Base-by-base conservation (phyloP, 2,329 filamentous ascomycete genomes). In the Paracorniculantispora psalliotae region DNA sequence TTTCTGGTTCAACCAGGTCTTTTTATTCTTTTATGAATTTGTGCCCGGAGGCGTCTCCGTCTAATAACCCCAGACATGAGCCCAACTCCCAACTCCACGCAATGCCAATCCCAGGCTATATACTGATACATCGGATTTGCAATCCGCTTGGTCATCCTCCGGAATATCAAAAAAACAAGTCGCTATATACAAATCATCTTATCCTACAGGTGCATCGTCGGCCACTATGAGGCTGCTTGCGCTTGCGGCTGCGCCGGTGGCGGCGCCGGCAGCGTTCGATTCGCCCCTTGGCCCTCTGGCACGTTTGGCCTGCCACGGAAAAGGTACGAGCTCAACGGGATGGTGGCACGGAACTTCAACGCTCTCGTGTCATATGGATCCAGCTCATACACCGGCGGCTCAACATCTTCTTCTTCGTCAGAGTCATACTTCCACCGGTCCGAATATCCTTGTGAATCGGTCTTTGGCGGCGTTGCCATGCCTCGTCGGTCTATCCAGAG, bases 401-500 rank as follows among this genome's bases (percentile, higher is more conserved):
- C 89, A 17, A 33, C 30, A 55, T 92, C 89, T 49, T 96, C 91
- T 63, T 93, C 91, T 62, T 92, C 90, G 66, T 96, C 90, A 26
- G 88, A 87, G 68, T 96, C 91, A 75, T 91, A 96, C 74, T 92
- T 96, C 83, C 89, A 96, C 62, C 87, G 83, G 69, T 93, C 90
- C 26, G 74, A 76, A 59, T 80, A 74, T 52, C 79, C 70, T 25
- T 73, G 71, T 47, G 71, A 67, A 41, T 81, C 73, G 68, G 72
- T 72, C 71, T 74, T 77, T 69, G 73, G 77, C 61, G 77, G 75
- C 54, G 77, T 81, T 46, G 72, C 62, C 69, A 91, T 77, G 59
- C 88, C 86, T 65, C 90, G 86, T 66, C 92, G 87, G 74, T 97
- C 94, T 65, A 97, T 91, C 83, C 92, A 91, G 65, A 96, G 73